These are phyloP conservation scores for Sechiopsis laciniata DNA, from an alignment of 306 rosid species.

Conservation along the genomic window DNA sequence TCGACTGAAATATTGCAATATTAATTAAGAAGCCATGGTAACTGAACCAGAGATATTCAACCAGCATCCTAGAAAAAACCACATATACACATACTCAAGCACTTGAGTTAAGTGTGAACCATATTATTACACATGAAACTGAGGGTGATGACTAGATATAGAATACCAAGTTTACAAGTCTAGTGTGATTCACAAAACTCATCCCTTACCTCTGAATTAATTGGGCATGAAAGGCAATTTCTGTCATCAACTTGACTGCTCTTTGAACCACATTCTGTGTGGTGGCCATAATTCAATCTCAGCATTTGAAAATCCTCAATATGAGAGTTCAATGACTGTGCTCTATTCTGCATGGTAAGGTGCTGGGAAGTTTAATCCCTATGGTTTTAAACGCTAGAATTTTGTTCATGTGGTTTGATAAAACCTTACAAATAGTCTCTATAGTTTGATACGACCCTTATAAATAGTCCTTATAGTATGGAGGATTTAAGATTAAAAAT, in stretches of 20 bases:
- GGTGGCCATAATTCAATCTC: slow-evolving; percentile 33
- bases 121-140: neutral
- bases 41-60: too few relatives aligned
- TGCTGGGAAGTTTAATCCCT: slow-evolving; percentile 12
- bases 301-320: slow-evolving; percentile 55
- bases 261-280: slow-evolving; percentile 30
- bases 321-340: slow-evolving; percentile 40
- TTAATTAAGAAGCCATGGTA: too few relatives aligned
- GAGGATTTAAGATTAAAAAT: slow-evolving; percentile 15
- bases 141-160: neutral
- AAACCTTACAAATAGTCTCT: too few relatives aligned
- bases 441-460: too few relatives aligned
- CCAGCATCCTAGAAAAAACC: too few relatives aligned
- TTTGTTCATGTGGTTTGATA: too few relatives aligned
- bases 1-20: too few relatives aligned
- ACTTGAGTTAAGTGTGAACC: neutral
- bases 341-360: slow-evolving; percentile 49
- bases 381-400: too few relatives aligned
- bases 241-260: slow-evolving; percentile 33
- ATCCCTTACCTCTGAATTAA: slow-evolving; percentile 35
- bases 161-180: neutral
- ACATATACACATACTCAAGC: neutral
- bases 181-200: slow-evolving; percentile 52
- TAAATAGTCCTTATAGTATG: too few relatives aligned
- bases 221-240: slow-evolving; percentile 28